These are phyloP conservation scores for Piloderma croceum DNA, from an alignment of 768 basidiomycete species.

Conservation along the genomic window DNA sequence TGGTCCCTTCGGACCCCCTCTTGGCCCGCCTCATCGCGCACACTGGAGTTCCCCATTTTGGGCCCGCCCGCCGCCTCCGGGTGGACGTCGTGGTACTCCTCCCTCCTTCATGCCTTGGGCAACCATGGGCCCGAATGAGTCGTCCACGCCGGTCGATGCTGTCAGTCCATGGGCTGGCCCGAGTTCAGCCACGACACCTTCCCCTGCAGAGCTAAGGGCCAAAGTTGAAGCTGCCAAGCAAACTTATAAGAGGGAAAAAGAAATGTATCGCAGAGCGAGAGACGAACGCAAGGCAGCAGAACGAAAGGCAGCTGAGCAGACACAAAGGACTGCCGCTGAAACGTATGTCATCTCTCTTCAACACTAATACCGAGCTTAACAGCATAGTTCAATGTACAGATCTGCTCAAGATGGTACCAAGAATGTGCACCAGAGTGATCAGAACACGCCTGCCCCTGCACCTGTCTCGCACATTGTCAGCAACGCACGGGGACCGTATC, in stretches of 20 bases:
- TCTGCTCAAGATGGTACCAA: slow-evolving; percentile 13
- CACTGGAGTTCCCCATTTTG: slow-evolving; percentile 8
- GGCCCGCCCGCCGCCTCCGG: too few relatives aligned
- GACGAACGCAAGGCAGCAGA: slow-evolving; percentile 36
- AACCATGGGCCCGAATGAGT: too few relatives aligned
- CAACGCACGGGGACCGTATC: slow-evolving; percentile 54
- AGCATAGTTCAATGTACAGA: too few relatives aligned
- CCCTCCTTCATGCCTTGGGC: too few relatives aligned
- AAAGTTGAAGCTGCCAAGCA: slow-evolving; percentile 63
- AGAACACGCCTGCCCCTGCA: slow-evolving; percentile 5
- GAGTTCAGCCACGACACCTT: background rate
- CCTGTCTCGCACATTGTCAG: slow-evolving; percentile 48
- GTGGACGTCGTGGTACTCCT: too few relatives aligned
- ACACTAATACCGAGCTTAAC: too few relatives aligned
- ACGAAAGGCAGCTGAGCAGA: slow-evolving; percentile 12
- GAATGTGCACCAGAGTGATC: slow-evolving; percentile 4
- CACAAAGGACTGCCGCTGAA: too few relatives aligned
- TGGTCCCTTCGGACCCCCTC: slow-evolving; percentile 13
- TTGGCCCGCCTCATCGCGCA: slow-evolving; percentile 6
- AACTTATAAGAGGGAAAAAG: slow-evolving; percentile 65
- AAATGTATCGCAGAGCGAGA: slow-evolving; percentile 60
- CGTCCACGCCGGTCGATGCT: too few relatives aligned
- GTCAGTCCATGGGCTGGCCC: too few relatives aligned
- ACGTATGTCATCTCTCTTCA: slow-evolving; percentile 20
- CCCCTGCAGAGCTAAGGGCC: slow-evolving; percentile 20